Conservation (phyloP, 106 monocot genomes). For the Platanthera zijinensis region DNA sequence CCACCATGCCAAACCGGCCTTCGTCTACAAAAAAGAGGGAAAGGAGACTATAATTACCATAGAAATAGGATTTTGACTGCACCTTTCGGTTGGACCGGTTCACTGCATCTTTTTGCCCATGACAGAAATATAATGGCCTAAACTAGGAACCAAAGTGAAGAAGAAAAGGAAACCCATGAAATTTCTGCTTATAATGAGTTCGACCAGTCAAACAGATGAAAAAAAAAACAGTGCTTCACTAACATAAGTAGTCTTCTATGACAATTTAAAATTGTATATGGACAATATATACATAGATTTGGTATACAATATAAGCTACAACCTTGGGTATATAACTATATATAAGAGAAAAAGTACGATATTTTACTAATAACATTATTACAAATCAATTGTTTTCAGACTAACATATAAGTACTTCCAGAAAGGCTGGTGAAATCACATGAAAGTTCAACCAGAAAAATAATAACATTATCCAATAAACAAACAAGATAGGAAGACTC, state of each 20-base stretch:
- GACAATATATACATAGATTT: neutral
- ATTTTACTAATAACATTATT: neutral
- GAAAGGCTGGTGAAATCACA: conserved; percentile 35
- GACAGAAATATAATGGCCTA: neutral
- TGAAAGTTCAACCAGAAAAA: conserved; percentile 32
- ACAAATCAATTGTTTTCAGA: too few species aligned
- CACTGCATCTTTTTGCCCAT: too few species aligned
- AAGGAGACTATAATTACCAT: too few species aligned
- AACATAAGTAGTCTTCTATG: neutral
- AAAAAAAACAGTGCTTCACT: neutral
- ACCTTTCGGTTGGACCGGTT: too few species aligned
- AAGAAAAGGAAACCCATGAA: neutral
- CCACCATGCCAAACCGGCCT: too few species aligned
- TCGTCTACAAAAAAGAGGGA: too few species aligned
- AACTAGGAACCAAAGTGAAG: neutral
- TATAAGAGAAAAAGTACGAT: neutral
- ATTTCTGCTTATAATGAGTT: neutral
- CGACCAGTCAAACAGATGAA: neutral
- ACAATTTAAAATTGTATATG: neutral
- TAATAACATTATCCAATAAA: conserved; percentile 13
- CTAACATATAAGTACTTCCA: conserved; percentile 6
- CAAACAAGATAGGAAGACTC: neutral
- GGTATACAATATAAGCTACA: neutral
- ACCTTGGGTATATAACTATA: neutral
- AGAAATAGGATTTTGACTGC: too few species aligned